Conservation (phyloP, 257 asterid species). For the Mitragyna speciosa region DNA sequence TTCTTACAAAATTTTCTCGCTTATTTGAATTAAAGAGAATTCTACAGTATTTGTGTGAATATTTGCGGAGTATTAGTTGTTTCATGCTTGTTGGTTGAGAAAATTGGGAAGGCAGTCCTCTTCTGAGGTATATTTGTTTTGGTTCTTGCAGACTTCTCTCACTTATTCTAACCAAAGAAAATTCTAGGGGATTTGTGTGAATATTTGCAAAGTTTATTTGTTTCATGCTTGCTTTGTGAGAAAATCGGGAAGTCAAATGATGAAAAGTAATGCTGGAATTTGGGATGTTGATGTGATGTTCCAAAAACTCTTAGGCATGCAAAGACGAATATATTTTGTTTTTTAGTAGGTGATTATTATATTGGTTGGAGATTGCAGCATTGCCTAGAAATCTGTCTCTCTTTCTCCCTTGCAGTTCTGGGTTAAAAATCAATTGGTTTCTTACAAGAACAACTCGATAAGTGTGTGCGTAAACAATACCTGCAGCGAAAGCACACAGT, state of each 20-base stretch:
- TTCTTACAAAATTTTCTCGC: not conserved
- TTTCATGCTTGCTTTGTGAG: not conserved
- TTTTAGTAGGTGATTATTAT: not conserved
- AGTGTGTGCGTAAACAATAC: not conserved
- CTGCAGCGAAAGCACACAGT: too few species aligned
- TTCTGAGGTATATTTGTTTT: conserved; percentile 44
- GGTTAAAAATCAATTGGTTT: not conserved
- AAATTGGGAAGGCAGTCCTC: conserved; percentile 35
- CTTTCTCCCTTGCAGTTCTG: not conserved
- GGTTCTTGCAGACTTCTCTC: not conserved
- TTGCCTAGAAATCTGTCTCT: too few species aligned
- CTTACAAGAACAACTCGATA: not conserved
- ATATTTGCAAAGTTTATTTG: not conserved
- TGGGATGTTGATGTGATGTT: not conserved
- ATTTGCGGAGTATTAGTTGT: not conserved
- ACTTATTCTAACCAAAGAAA: not conserved
- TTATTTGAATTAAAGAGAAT: not conserved
- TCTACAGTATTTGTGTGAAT: not conserved
- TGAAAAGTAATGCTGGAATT: not conserved
- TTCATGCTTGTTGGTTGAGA: not conserved
- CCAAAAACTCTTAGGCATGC: not conserved
- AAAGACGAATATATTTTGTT: not conserved
- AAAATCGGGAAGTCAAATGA: not conserved
- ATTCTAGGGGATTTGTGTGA: not conserved
- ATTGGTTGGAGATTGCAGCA: not conserved